A percentile compares a stretch with the other conserved stretches of the same genome.
Conservation (phyloP, 495 filamentous ascomycete genomes). For the Parmelia sp. region DNA sequence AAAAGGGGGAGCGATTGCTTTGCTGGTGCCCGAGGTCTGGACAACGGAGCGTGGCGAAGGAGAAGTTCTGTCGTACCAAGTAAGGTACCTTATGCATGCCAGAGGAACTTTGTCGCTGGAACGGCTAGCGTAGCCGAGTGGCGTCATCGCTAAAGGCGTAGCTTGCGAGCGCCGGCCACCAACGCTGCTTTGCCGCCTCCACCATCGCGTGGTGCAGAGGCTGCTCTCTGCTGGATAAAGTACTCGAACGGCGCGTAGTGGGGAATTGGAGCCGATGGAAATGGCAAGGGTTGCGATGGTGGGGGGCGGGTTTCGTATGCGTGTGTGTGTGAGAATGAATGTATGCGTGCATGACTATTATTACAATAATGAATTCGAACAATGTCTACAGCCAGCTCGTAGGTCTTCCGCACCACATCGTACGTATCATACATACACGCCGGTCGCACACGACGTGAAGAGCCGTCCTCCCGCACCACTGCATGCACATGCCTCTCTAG, state of each 20-base stretch:
- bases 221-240: background rate
- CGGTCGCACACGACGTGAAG: background rate
- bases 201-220: background rate
- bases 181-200: constrained; percentile 1
- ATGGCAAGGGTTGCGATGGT: too few relatives aligned
- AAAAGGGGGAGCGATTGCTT: too few relatives aligned
- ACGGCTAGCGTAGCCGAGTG: background rate
- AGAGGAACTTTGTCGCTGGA: too few relatives aligned
- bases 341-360: background rate
- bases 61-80: too few relatives aligned
- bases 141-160: too few relatives aligned
- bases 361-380: background rate
- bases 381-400: background rate
- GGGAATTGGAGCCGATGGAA: too few relatives aligned
- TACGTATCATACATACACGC: too few relatives aligned
- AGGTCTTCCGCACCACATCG: background rate
- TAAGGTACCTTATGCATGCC: too few relatives aligned
- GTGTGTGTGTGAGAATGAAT: background rate
- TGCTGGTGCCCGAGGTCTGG: too few relatives aligned
- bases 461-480: background rate
- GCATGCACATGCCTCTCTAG: background rate
- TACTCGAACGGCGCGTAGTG: too few relatives aligned
- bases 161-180: background rate
- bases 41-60: too few relatives aligned
- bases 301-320: too few relatives aligned